Evolutionary conservation across 106 monocot species (phyloP).

Genomic region (Allium sativum): DNA sequence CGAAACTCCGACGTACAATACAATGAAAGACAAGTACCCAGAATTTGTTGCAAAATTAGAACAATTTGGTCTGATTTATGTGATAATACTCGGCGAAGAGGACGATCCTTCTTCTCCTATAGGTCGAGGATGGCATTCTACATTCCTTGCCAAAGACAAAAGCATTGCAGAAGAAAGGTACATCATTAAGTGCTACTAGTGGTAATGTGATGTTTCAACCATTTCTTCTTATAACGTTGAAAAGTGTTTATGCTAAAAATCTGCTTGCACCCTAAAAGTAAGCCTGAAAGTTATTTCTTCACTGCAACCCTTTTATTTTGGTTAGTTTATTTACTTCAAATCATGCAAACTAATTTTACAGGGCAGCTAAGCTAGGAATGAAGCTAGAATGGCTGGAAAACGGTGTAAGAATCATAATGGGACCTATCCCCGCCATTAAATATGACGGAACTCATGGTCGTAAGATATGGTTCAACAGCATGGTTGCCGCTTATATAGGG

Average conservation of each 20-base stretch:
- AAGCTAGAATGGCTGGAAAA: constrained; percentile 77
- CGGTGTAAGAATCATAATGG: constrained; percentile 73
- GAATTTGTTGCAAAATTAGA: constrained; percentile 78
- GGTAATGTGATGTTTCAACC: neutral
- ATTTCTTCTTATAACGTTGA: neutral
- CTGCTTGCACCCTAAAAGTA: no score
- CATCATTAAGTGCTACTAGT: neutral
- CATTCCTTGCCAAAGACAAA: constrained; percentile 74
- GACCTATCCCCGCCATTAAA: constrained; percentile 60
- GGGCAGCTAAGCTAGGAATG: constrained; percentile 65
- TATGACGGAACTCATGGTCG: constrained; percentile 36
- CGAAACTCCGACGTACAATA: constrained; percentile 79
- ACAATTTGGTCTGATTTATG: constrained; percentile 56
- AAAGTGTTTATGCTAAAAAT: no score
- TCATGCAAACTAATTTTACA: constrained; percentile 6
- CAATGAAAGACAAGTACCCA: constrained; percentile 52
- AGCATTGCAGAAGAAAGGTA: constrained; percentile 73
- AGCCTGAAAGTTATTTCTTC: no score
- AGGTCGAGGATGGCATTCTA: constrained; percentile 92
- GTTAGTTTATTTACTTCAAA: no score
- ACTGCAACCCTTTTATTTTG: no score
- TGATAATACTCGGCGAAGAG: constrained; percentile 43
- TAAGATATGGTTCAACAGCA: constrained; percentile 88
- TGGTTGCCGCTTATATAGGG: constrained; percentile 75
- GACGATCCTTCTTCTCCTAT: constrained; percentile 83